Evolutionary conservation across 2,329 filamentous ascomycete genomes (phyloP).

Genomic region (Cadophora luteo-olivacea): DNA sequence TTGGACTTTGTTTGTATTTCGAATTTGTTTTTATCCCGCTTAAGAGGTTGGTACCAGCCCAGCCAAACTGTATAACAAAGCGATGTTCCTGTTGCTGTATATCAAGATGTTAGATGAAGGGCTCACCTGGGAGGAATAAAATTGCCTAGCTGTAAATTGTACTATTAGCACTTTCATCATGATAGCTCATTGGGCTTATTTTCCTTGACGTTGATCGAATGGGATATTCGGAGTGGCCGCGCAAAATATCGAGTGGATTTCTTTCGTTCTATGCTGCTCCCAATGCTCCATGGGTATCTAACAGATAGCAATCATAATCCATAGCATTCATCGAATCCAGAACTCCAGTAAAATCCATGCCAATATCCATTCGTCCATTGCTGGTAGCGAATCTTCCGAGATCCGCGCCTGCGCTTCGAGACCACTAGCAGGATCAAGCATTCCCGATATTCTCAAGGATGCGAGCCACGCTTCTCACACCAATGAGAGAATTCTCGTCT

Average conservation of each 20-base stretch:
- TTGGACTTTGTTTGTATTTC: too few species aligned
- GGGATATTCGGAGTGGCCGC: neutral
- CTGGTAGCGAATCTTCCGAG: conserved; percentile 4
- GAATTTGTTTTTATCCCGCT: too few species aligned
- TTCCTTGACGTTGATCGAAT: too few species aligned
- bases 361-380: conserved; percentile 1
- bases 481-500: conserved; percentile 82
- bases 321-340: conserved; percentile 12
- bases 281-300: conserved; percentile 36
- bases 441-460: conserved; percentile 67
- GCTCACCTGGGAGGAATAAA: too few species aligned
- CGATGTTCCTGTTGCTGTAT: too few species aligned
- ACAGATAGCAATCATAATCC: conserved; percentile 27
- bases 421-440: conserved; percentile 19
- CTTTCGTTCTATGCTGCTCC: conserved; percentile 29
- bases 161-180: too few species aligned
- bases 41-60: too few species aligned
- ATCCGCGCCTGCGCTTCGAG: conserved; percentile 22
- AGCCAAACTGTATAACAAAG: too few species aligned
- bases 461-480: conserved; percentile 72
- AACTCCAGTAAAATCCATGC: conserved; percentile 14
- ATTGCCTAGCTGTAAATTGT: neutral
- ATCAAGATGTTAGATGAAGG: too few species aligned
- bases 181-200: too few species aligned
- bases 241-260: conserved; percentile 28